Evolutionary conservation across 805 yeast species (phyloP).

Genomic region (Yarrowia keelungensis): DNA sequence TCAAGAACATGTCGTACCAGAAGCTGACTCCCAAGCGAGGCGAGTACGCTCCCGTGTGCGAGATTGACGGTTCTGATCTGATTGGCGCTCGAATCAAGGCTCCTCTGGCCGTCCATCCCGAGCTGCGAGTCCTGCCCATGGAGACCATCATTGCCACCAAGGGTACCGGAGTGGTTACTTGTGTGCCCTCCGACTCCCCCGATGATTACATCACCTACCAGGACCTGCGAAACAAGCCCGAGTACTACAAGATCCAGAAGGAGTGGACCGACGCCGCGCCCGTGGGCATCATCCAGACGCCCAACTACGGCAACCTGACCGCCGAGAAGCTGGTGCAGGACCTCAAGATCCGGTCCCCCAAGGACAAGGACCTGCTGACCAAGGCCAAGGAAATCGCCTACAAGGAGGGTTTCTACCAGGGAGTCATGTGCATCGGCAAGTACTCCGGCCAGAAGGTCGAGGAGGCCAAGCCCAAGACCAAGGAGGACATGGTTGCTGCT

Average conservation of each 20-base stretch:
- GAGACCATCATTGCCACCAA: conserved; percentile 92
- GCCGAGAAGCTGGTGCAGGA: conserved; percentile 86
- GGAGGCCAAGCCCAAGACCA: conserved; percentile 85
- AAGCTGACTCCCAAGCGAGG: conserved; percentile 91
- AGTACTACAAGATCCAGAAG: conserved; percentile 80
- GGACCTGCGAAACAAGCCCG: conserved; percentile 88
- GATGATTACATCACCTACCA: conserved; percentile 90
- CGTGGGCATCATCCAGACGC: conserved; percentile 77
- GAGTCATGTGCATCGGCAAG: conserved; percentile 78
- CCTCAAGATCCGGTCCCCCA: conserved; percentile 92
- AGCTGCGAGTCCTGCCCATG: conserved; percentile 91
- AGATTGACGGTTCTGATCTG: conserved; percentile 72
- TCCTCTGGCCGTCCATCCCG: conserved; percentile 74
- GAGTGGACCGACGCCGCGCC: conserved; percentile 85
- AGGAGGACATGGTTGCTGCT: conserved; percentile 75
- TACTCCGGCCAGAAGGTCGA: conserved; percentile 91
- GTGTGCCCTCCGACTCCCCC: conserved; percentile 99
- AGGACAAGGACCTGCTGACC: conserved; percentile 84
- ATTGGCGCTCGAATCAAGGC: conserved; percentile 88
- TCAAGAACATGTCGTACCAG: conserved; percentile 96
- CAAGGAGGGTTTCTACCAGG: conserved; percentile 95
- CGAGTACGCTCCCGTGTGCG: conserved; percentile 63
- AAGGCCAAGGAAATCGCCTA: conserved; percentile 93
- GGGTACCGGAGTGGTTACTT: conserved; percentile 97
- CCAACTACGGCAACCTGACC: conserved; percentile 84